Evolutionary conservation across 768 basidiomycete species (phyloP), one percentile per base, ranked within the genome.

Genomic region (Mycena galericulata): DNA sequence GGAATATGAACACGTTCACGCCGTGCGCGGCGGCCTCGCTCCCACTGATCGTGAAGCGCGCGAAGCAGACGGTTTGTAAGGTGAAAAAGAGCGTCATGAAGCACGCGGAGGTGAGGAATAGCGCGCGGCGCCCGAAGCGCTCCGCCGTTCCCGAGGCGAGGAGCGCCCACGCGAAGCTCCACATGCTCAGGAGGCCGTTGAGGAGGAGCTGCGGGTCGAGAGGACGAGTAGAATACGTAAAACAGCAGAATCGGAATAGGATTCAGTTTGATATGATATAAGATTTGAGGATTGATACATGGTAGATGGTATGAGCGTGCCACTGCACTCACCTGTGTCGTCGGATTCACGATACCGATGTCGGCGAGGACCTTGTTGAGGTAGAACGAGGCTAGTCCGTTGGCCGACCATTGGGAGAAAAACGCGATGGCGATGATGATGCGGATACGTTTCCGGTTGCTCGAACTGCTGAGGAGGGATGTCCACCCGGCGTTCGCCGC

Each of bases 361-460:
- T 86, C 81, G 68, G 85, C 77, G 78, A 95, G 88, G 57, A 95
- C 90, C 77, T 86, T 83, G 80, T 83, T 90, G 74, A 95, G 87
- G 83, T 95, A 95, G 84, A 90, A 93, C 6, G 91, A 92, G 51
- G 92, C 90, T 64, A 94, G 89, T 76, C 93, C 93, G 73, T 94
- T 94, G 17, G 92, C 93, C 15, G 91, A 93, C 92, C 92, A 94
- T 74, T 92, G 91, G 3, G 92, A 93, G 85, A 94, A 93, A 85
- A 91, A 92, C 49, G 91, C 92, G 63, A 94, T 81, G 34, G 34
- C 34, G 14, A 36, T 36, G 34, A 36, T 36, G 34, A 36, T 36
- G 8, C 34, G 6, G 34, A 94, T 85, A 64, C 94, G 92, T 78
- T 83, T 89, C 68, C 88, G 82, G 85, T 95, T 95, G 60, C 93